Conservation (phyloP, 2,329 filamentous ascomycete genomes). For the Cordyceps farinosa region DNA sequence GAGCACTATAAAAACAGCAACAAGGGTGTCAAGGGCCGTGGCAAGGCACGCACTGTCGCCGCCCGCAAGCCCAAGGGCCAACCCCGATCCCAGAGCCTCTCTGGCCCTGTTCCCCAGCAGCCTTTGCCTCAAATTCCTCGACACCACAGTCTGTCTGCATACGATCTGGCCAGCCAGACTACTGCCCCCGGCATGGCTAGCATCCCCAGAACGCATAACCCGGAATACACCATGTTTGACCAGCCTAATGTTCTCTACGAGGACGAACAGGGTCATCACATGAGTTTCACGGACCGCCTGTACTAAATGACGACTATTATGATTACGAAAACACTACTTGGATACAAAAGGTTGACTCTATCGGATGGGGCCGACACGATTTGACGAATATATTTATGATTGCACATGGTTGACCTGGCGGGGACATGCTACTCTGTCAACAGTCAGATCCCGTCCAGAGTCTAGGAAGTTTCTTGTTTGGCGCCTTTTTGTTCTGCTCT, state of each 20-base stretch:
- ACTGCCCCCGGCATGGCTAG: constrained; percentile 27
- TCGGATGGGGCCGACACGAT: constrained; percentile 4
- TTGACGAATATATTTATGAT: constrained; percentile 18
- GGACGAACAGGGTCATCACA: constrained; percentile 39
- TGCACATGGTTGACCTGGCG: constrained; percentile 8
- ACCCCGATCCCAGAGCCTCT: constrained; percentile 25
- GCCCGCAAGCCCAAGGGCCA: constrained; percentile 30
- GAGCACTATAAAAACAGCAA: constrained; percentile 96
- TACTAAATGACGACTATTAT: constrained; percentile 32
- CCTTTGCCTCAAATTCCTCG: constrained; percentile 30
- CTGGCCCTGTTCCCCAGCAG: constrained; percentile 24
- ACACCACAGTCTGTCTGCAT: constrained; percentile 30
- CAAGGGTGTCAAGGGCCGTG: constrained; percentile 95
- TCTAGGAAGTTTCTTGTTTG: constrained; percentile 14
- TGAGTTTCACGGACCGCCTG: constrained; percentile 43
- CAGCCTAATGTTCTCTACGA: constrained; percentile 45
- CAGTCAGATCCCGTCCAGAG: constrained; percentile 15
- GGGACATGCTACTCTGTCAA: constrained; percentile 13
- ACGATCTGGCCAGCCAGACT: constrained; percentile 30
- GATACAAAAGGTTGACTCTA: not conserved
- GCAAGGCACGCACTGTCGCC: constrained; percentile 71
- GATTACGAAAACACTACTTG: constrained; percentile 5
- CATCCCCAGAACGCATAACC: constrained; percentile 31
- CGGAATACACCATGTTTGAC: constrained; percentile 45
- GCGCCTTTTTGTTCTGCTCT: not conserved